Conservation (phyloP, 176 grass and related monocot species). For the Pontederia paniculata region DNA sequence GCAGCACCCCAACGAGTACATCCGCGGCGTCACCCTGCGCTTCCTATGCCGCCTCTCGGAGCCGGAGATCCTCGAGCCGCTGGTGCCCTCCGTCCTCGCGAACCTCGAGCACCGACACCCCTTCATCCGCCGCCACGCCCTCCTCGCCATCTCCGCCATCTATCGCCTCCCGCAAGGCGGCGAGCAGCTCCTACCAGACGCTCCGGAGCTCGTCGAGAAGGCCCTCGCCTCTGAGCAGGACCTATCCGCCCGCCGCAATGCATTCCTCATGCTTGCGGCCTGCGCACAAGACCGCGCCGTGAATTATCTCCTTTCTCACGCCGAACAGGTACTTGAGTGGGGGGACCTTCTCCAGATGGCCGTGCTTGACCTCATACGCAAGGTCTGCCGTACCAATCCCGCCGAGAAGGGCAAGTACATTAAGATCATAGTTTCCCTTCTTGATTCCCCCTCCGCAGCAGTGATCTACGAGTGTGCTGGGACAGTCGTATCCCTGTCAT, state of each 20-base stretch:
- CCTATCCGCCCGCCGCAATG: slow-evolving; percentile 12
- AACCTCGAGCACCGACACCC: slow-evolving; percentile 80
- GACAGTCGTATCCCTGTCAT: slow-evolving; percentile 7
- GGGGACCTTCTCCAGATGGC: slow-evolving; percentile 16
- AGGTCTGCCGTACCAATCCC: slow-evolving; percentile 9
- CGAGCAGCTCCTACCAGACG: slow-evolving; percentile 8
- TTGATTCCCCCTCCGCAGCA: slow-evolving; percentile 6
- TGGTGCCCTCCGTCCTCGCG: slow-evolving; percentile 60
- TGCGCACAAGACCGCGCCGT: slow-evolving; percentile 7
- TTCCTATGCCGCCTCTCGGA: slow-evolving; percentile 67
- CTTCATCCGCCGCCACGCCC: slow-evolving; percentile 57
- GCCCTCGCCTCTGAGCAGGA: slow-evolving; percentile 8
- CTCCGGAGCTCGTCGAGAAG: slow-evolving; percentile 10
- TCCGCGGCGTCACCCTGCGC: slow-evolving; percentile 51
- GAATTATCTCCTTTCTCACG: slow-evolving; percentile 1
- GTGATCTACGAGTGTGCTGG: slow-evolving; percentile 11
- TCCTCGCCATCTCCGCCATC: slow-evolving; percentile 50
- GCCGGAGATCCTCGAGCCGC: slow-evolving; percentile 63
- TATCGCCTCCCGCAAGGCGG: slow-evolving; percentile 32
- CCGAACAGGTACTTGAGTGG: slow-evolving; percentile 5
- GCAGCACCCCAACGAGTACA: slow-evolving; percentile 75
- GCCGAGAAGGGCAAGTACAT: slow-evolving; percentile 13
- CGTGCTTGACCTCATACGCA: slow-evolving; percentile 11
- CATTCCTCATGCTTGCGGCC: slow-evolving; percentile 11
- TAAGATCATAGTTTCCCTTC: slow-evolving; percentile 15